Evolutionary conservation across 768 basidiomycete species (phyloP).

Genomic region (Mycena olivaceomarginata): DNA sequence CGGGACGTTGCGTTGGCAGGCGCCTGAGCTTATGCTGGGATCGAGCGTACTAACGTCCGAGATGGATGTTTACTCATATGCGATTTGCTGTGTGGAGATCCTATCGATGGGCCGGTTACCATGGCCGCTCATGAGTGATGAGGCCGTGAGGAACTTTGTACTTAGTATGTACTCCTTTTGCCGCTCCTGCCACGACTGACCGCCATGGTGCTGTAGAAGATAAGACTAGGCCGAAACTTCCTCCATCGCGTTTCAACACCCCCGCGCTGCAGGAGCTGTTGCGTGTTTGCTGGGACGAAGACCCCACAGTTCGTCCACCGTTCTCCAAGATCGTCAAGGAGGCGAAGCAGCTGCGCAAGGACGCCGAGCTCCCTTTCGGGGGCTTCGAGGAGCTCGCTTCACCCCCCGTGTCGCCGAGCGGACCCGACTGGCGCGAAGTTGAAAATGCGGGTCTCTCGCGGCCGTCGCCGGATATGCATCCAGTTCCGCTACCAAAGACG

Average conservation of each 20-base stretch:
- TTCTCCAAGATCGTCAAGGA: slow-evolving; percentile 70
- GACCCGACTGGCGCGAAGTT: slow-evolving; percentile 39
- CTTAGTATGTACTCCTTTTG: slow-evolving; percentile 59
- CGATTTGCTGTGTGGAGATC: slow-evolving; percentile 79
- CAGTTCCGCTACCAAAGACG: slow-evolving; percentile 51
- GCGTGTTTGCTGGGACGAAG: slow-evolving; percentile 72
- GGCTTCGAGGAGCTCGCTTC: slow-evolving; percentile 54
- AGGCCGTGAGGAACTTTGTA: slow-evolving; percentile 70
- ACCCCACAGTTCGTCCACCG: slow-evolving; percentile 69
- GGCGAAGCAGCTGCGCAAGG: slow-evolving; percentile 66
- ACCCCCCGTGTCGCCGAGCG: slow-evolving; percentile 45
- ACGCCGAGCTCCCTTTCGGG: slow-evolving; percentile 50
- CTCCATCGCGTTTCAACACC: slow-evolving; percentile 57
- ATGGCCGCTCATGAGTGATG: slow-evolving; percentile 72
- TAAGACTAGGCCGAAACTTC: slow-evolving; percentile 71
- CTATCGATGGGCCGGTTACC: slow-evolving; percentile 77
- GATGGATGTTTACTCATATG: slow-evolving; percentile 83
- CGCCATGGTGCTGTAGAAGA: slow-evolving; percentile 58
- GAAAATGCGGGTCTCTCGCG: slow-evolving; percentile 20
- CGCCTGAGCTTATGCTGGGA: slow-evolving; percentile 79
- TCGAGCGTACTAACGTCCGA: slow-evolving; percentile 66
- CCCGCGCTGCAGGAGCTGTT: slow-evolving; percentile 66
- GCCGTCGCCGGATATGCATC: slow-evolving; percentile 64
- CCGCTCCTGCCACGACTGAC: slow-evolving; percentile 31
- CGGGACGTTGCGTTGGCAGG: slow-evolving; percentile 83